Evolutionary conservation across 2,329 filamentous ascomycete species (phyloP).

Genomic region (Aspergillus sp.): DNA sequence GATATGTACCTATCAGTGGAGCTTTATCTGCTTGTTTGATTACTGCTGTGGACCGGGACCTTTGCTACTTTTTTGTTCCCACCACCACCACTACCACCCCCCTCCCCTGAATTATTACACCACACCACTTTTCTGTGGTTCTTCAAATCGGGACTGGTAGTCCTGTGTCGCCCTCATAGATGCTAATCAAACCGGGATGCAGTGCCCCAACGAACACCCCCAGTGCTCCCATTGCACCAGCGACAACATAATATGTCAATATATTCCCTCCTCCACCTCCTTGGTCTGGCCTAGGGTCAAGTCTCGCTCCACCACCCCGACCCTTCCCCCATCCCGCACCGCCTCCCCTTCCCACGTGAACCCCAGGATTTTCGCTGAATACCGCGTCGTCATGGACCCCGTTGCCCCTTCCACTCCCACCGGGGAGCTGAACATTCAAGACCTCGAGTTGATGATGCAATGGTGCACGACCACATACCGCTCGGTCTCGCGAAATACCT

Average conservation of each 20-base stretch:
- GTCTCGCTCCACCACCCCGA: slow-evolving; percentile 16
- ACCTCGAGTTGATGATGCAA: slow-evolving; percentile 39
- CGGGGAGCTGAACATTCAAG: slow-evolving; percentile 27
- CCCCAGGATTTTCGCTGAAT: slow-evolving; percentile 7
- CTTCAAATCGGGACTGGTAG: background rate
- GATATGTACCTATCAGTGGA: background rate
- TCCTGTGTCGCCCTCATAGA: background rate
- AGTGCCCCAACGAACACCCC: slow-evolving; percentile 21
- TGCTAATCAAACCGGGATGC: slow-evolving; percentile 15
- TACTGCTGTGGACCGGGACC: background rate
- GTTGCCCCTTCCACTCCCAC: background rate
- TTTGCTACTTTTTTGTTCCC: background rate
- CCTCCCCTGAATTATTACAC: background rate
- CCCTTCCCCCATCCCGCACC: slow-evolving; percentile 5
- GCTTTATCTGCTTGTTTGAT: background rate
- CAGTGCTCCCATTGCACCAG: slow-evolving; percentile 21
- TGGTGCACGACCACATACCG: slow-evolving; percentile 39
- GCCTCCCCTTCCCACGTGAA: slow-evolving; percentile 16
- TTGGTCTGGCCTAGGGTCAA: slow-evolving; percentile 18
- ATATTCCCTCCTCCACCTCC: slow-evolving; percentile 13
- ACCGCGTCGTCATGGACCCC: slow-evolving; percentile 14
- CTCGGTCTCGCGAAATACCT: slow-evolving; percentile 29
- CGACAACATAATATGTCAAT: slow-evolving; percentile 20
- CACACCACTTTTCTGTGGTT: background rate
- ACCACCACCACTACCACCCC: no score